Evolutionary conservation across 768 basidiomycete genomes (phyloP).

Genomic region (Paxillus involutus): DNA sequence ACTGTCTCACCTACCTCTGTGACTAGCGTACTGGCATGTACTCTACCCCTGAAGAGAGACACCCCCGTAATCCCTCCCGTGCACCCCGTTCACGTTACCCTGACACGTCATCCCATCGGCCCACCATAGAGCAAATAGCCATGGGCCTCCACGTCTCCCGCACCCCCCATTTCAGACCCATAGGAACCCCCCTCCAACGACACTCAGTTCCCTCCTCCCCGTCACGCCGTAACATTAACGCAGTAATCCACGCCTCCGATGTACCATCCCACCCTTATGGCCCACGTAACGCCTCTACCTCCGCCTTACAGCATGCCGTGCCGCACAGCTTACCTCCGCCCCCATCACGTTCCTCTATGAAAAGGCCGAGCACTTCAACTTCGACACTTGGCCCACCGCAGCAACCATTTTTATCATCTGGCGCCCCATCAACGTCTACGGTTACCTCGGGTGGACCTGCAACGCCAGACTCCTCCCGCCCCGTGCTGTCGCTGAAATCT

Average conservation of each 20-base stretch:
- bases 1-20: constrained; percentile 7
- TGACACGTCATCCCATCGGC: constrained; percentile 44
- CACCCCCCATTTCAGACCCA: constrained; percentile 66
- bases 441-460: constrained; percentile 33
- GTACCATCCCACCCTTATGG: constrained; percentile 27
- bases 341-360: constrained; percentile 64
- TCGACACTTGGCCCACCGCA: constrained; percentile 22
- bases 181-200: constrained; percentile 17
- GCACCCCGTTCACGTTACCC: constrained; percentile 37
- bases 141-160: constrained; percentile 80
- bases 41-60: constrained; percentile 42
- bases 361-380: constrained; percentile 41
- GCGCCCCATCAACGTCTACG: constrained; percentile 32
- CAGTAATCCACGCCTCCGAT: constrained; percentile 26
- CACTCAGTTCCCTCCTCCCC: constrained; percentile 17
- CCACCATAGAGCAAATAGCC: constrained; percentile 74
- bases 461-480: constrained; percentile 25
- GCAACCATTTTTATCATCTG: constrained; percentile 14
- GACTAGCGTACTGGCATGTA: constrained; percentile 36
- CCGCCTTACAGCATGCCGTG: constrained; percentile 20
- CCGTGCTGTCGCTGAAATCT: constrained; percentile 41
- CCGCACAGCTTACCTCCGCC: constrained; percentile 47
- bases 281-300: constrained; percentile 18
- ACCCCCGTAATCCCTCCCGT: constrained; percentile 30
- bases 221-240: constrained; percentile 17